Base-by-base conservation (phyloP, 768 basidiomycete genomes). In the Agrocybe pediades region DNA sequence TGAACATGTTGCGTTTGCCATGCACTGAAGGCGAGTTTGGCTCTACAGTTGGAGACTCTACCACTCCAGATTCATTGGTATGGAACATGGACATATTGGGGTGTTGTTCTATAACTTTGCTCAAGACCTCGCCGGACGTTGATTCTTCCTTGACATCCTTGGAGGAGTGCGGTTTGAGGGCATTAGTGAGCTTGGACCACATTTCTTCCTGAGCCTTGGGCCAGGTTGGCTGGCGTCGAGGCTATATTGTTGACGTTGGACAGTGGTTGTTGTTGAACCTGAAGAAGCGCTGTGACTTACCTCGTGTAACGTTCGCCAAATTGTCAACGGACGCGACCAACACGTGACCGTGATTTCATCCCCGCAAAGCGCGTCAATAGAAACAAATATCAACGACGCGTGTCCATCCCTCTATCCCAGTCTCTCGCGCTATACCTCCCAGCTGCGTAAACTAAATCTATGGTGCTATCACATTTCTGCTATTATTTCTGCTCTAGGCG, bases 111-210 rank as follows among this genome's bases (percentile, higher is more conserved):
- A 75, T 78, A 25, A 84, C 79, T 61, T 74, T 76, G 45, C 71
- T 66, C 60, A 85, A 65, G 19, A 85, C 81, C 49, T 78, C 78
- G 50, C 69, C 25, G 44, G 68, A 65, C 21, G 68, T 63, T n/a
- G 49, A 49, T 16, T 33, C 66, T 51, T 51, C 69, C 64, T 48
- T 72, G 62, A 26, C 71, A 64, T 58, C 66, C 64, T 46, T 66
- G 55, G 72, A 36, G n/a, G 33, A 71, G 51, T 68, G 65, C 30
- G 72, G 66, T 63, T 80, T 86, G 57, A 87, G 74, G 48, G 76
- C 81, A 60, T 73, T 78, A 64, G 77, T 82, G 39, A 86, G 63
- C 67, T 81, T 87, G 4, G 85, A 79, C 84, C 85, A 87, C 84
- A 86, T 86, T 39, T 55, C 49, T 29, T 46, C 46, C 49, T 19